Evolutionary conservation across 306 rosid species (phyloP).

Genomic region (Quercus aquifolioides): DNA sequence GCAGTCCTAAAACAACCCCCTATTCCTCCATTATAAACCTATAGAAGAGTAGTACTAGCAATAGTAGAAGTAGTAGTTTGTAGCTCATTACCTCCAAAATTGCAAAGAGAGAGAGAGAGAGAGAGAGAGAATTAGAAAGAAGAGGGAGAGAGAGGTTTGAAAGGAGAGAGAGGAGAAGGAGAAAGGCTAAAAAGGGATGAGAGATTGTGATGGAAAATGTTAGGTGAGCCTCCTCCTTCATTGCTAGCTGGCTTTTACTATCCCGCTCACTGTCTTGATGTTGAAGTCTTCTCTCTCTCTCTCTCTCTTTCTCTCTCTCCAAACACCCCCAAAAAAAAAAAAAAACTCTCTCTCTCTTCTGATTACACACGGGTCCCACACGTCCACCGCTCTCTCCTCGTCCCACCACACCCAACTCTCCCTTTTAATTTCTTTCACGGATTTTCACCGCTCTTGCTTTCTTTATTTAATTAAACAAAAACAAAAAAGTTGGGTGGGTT

Average conservation of each 20-base stretch:
- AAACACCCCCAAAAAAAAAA: not conserved
- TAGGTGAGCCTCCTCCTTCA: conserved; percentile 82
- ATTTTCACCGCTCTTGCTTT: conserved; percentile 27
- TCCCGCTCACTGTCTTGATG: conserved; percentile 55
- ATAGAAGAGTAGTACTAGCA: no score
- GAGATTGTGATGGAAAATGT: conserved; percentile 47
- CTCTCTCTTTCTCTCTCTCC: conserved; percentile 4
- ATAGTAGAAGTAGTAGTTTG: not conserved
- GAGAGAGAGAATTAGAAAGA: not conserved
- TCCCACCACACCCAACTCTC: conserved; percentile 14
- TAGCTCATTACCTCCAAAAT: not conserved
- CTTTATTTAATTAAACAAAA: not conserved
- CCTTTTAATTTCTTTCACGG: conserved; percentile 34
- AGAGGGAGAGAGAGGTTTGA: conserved; percentile 32
- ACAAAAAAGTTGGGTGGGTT: not conserved
- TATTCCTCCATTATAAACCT: not conserved
- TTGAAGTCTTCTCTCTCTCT: conserved; percentile 51
- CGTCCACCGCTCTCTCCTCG: conserved; percentile 17
- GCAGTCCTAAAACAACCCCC: conserved; percentile 7
- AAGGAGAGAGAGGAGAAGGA: conserved; percentile 43
- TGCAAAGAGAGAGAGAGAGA: no score
- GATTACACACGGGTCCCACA: conserved; percentile 55
- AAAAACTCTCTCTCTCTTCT: conserved; percentile 24
- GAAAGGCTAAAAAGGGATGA: conserved; percentile 42
- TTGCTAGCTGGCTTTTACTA: conserved; percentile 96